A percentile compares a stretch with the other conserved stretches of the same genome.
Evolutionary conservation across 139 green algal species (phyloP).

Genomic region (Edaphochlamys debaryana): DNA sequence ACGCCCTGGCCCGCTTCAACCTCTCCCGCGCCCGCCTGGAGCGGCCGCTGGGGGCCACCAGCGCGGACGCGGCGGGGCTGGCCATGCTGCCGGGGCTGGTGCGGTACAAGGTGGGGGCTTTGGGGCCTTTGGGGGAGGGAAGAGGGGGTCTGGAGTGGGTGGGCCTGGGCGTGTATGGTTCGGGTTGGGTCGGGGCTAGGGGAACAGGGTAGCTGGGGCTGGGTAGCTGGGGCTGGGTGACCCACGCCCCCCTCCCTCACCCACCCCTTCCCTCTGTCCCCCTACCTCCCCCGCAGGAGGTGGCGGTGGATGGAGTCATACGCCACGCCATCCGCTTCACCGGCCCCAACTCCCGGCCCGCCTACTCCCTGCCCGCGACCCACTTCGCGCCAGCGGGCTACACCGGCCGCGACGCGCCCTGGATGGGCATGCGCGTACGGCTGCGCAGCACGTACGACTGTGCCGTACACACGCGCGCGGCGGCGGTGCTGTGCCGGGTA

Average conservation of each 20-base stretch:
- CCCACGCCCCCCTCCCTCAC: too few species aligned
- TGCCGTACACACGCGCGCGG: neutral
- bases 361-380: conserved; percentile 41
- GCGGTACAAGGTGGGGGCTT: too few species aligned
- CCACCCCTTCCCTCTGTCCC: too few species aligned
- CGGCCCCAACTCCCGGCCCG: conserved; percentile 6
- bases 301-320: conserved; percentile 31
- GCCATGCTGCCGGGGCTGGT: conserved; percentile 48
- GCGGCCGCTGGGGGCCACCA: conserved; percentile 40
- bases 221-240: too few species aligned
- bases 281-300: too few species aligned
- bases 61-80: conserved; percentile 49
- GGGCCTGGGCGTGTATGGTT: too few species aligned
- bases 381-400: conserved; percentile 27
- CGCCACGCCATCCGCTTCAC: conserved; percentile 56
- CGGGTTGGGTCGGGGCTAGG: too few species aligned
- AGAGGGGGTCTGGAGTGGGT: too few species aligned
- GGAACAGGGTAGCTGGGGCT: too few species aligned
- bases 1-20: conserved; percentile 11
- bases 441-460: conserved; percentile 38
- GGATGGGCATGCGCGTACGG: conserved; percentile 52
- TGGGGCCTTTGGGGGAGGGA: too few species aligned
- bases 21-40: neutral
- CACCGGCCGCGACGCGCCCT: conserved; percentile 26
- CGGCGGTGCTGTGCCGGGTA: conserved; percentile 36